Evolutionary conservation across 306 rosid genomes (phyloP).

Genomic region (Pterocarpus santalinus): DNA sequence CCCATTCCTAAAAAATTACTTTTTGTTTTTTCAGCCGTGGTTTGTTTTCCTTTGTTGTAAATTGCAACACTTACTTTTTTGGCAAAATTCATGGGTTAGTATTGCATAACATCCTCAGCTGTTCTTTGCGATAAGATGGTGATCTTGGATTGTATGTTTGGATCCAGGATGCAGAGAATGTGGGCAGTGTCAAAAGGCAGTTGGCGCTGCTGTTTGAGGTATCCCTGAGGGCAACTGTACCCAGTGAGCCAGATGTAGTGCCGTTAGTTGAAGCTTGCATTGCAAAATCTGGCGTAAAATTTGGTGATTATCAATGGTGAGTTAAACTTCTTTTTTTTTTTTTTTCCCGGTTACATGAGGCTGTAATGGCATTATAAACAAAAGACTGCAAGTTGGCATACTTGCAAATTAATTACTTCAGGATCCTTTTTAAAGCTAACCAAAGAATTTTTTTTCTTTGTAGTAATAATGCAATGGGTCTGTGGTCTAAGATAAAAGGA

Average conservation of each 20-base stretch:
- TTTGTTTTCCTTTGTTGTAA: neutral
- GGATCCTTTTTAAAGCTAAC: constrained; percentile 17
- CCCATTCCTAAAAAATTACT: neutral
- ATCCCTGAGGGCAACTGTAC: constrained; percentile 64
- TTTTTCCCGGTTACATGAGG: neutral
- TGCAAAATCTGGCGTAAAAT: constrained; percentile 70
- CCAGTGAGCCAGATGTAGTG: constrained; percentile 69
- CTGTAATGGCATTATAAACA: constrained; percentile 14
- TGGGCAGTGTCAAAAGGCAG: constrained; percentile 68
- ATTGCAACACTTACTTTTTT: neutral
- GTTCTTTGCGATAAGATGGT: neutral
- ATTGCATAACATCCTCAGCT: neutral
- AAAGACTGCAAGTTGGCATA: neutral
- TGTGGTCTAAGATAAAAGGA: constrained; percentile 83
- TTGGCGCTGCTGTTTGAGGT: constrained; percentile 71
- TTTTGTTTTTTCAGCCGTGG: neutral
- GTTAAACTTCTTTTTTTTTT: neutral
- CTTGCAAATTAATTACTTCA: neutral
- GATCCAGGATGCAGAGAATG: constrained; percentile 70
- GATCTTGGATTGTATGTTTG: constrained; percentile 9
- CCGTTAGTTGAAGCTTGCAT: constrained; percentile 72
- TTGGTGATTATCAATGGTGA: constrained; percentile 95
- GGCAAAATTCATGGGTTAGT: neutral
- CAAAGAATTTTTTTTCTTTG: constrained; percentile 7
- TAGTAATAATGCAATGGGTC: constrained; percentile 95